These are phyloP conservation scores for Taphrina flavorubra DNA, from an alignment of 1,139 yeast species.

Conservation along the genomic window DNA sequence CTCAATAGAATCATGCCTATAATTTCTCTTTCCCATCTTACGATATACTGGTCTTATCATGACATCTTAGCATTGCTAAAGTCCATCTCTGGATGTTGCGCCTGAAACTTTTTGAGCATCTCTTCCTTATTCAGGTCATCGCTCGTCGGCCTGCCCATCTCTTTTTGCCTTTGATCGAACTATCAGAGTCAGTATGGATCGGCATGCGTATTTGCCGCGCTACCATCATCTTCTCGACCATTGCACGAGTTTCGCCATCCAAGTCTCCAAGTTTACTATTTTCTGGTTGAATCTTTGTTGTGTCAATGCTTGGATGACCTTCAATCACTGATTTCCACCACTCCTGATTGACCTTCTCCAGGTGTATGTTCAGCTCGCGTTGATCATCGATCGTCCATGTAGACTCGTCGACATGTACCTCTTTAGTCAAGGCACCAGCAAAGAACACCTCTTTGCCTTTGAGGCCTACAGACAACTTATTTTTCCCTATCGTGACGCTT, in stretches of 20 bases:
- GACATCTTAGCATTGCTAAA: slow-evolving; percentile 48
- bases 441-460: slow-evolving; percentile 47
- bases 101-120: slow-evolving; percentile 53
- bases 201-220: slow-evolving; percentile 17
- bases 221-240: slow-evolving; percentile 59
- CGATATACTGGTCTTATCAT: slow-evolving; percentile 3
- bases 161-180: slow-evolving; percentile 56
- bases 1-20: background rate
- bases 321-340: slow-evolving; percentile 60
- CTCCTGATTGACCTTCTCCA: slow-evolving; percentile 54
- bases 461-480: slow-evolving; percentile 48
- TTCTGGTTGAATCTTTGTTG: slow-evolving; percentile 55
- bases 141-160: slow-evolving; percentile 52
- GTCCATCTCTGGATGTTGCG: slow-evolving; percentile 57
- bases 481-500: slow-evolving; percentile 49
- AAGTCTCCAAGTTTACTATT: slow-evolving; percentile 54
- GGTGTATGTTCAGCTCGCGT: slow-evolving; percentile 52
- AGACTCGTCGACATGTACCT: slow-evolving; percentile 51
- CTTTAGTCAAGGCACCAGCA: slow-evolving; percentile 53
- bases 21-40: background rate
- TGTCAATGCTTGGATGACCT: slow-evolving; percentile 56
- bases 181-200: slow-evolving; percentile 25
- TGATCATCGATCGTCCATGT: slow-evolving; percentile 57
- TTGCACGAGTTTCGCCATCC: slow-evolving; percentile 56
- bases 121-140: slow-evolving; percentile 53